Evolutionary conservation across 768 basidiomycete species (phyloP).

Genomic region (Leccinum disarticulatum): DNA sequence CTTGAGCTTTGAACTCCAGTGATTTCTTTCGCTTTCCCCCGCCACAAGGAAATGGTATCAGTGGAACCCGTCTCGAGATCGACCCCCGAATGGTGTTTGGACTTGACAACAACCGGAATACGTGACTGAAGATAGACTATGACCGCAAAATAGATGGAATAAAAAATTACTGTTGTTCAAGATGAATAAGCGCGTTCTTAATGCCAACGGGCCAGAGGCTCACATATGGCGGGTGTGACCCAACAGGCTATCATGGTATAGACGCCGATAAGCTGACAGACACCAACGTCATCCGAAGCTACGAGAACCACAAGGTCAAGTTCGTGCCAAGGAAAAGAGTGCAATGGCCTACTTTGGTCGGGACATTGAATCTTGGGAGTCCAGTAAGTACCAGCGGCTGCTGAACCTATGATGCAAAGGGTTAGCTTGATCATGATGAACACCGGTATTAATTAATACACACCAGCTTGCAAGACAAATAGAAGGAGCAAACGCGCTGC

Average conservation of each 20-base stretch:
- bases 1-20: neutral
- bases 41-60: conserved; percentile 6
- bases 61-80: conserved; percentile 24
- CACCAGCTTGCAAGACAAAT: conserved; percentile 47
- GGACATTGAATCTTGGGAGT: conserved; percentile 45
- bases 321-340: neutral
- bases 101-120: conserved; percentile 20
- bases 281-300: conserved; percentile 42
- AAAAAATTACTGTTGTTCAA: conserved; percentile 39
- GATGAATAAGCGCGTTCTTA: conserved; percentile 5
- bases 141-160: conserved; percentile 41
- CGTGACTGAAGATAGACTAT: conserved; percentile 38
- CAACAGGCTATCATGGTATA: conserved; percentile 54
- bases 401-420: conserved; percentile 35
- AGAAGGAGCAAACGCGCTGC: conserved; percentile 49
- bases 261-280: conserved; percentile 49
- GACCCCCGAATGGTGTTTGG: neutral
- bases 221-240: conserved; percentile 53
- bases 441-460: conserved; percentile 5
- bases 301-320: neutral
- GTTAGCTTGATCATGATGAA: neutral
- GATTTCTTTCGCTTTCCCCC: conserved; percentile 4
- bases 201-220: conserved; percentile 21
- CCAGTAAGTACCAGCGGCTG: conserved; percentile 43
- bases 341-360: conserved; percentile 36